Percentiles rank a stretch among this genome's conserved stretches.
Conservation (phyloP, 2,329 filamentous ascomycete species). For the Taxawa tesnikishii region DNA sequence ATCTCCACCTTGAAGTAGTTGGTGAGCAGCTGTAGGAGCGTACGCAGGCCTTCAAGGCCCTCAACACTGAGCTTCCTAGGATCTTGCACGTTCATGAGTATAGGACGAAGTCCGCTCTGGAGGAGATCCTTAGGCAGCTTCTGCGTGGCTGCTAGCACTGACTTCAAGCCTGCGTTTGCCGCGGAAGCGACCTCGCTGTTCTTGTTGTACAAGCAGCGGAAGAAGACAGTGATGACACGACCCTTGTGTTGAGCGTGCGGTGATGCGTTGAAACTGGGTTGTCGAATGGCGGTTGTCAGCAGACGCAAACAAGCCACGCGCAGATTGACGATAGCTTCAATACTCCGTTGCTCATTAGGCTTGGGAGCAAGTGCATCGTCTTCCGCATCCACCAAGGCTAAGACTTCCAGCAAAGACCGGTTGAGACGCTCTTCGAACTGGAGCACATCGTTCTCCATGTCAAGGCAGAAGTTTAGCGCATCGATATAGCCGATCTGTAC, state of each 20-base stretch:
- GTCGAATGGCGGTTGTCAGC: slow-evolving; percentile 82
- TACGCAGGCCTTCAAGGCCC: slow-evolving; percentile 80
- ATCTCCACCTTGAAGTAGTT: slow-evolving; percentile 99
- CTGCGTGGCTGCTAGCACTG: slow-evolving; percentile 75
- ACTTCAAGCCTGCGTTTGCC: slow-evolving; percentile 79
- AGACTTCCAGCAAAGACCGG: slow-evolving; percentile 79
- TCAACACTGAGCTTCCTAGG: slow-evolving; percentile 80
- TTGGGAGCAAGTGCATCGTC: slow-evolving; percentile 90
- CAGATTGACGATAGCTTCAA: slow-evolving; percentile 82
- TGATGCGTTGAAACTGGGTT: slow-evolving; percentile 77
- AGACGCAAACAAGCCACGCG: slow-evolving; percentile 89
- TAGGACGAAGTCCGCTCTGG: slow-evolving; percentile 84
- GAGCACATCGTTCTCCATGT: slow-evolving; percentile 77
- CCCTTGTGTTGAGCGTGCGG: slow-evolving; percentile 46
- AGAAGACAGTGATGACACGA: slow-evolving; percentile 83
- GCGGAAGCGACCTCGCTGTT: slow-evolving; percentile 87
- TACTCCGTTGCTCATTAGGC: slow-evolving; percentile 86
- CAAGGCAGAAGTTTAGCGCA: slow-evolving; percentile 89
- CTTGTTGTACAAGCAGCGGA: slow-evolving; percentile 92
- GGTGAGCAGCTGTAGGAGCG: slow-evolving; percentile 79
- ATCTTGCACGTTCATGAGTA: slow-evolving; percentile 93
- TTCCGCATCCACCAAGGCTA: slow-evolving; percentile 86
- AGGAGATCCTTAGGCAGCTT: slow-evolving; percentile 92
- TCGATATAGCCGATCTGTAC: slow-evolving; percentile 98
- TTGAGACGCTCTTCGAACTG: slow-evolving; percentile 87